A percentile compares a stretch with the other conserved stretches of the same genome.
These are phyloP conservation scores for Rhizoclosmatium sp. DNA, from an alignment of 192 early-diverging fungal genomes.

Conservation along the genomic window DNA sequence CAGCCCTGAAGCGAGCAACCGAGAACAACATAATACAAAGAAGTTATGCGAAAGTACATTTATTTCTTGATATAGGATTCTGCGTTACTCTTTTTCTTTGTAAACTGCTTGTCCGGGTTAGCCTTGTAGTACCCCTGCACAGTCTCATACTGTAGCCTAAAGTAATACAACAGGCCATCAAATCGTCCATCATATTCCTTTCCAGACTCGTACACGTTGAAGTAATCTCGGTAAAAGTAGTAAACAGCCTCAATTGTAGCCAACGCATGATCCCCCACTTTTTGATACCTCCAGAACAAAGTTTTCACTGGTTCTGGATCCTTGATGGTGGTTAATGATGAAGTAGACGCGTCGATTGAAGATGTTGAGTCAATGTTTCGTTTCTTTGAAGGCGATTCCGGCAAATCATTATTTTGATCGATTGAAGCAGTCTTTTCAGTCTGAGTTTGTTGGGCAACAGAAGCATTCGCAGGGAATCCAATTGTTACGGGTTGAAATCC, in stretches of 20 bases:
- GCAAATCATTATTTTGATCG: not conserved
- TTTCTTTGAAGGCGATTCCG: not conserved
- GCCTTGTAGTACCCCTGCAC: constrained; percentile 83
- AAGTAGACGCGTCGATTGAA: not conserved
- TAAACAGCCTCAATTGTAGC: constrained; percentile 98
- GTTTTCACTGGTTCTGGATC: constrained; percentile 56
- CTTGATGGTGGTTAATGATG: not conserved
- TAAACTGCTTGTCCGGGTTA: constrained; percentile 66
- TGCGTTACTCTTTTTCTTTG: constrained; percentile 45
- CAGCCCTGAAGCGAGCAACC: no score
- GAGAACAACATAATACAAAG: no score
- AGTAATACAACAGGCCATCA: constrained; percentile 91
- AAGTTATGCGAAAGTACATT: not conserved
- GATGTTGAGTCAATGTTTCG: not conserved
- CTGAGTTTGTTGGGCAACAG: not conserved
- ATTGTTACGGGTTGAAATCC: constrained; percentile 59
- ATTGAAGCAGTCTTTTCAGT: not conserved
- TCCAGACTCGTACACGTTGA: constrained; percentile 43
- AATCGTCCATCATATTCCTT: constrained; percentile 69
- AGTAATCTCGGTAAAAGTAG: constrained; percentile 88
- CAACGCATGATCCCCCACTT: constrained; percentile 72
- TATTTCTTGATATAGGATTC: constrained; percentile 47
- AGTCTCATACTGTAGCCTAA: constrained; percentile 80
- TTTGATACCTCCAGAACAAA: constrained; percentile 92
- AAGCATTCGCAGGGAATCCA: constrained; percentile 6